Conservation (phyloP, 139 green algal species). For the Chlorella sp. region DNA sequence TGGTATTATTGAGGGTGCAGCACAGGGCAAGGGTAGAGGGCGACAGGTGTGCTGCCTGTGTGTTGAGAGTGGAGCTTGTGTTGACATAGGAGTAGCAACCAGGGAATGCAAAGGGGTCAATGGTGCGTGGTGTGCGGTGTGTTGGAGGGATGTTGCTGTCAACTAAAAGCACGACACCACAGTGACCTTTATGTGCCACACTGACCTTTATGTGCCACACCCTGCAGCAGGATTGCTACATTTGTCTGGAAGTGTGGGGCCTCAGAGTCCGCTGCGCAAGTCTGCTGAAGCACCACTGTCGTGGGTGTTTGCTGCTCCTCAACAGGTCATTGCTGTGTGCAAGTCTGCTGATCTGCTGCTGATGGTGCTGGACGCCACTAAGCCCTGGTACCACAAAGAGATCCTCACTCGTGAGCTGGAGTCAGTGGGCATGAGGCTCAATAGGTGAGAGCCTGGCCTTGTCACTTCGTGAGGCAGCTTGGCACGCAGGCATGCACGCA, state of each 20-base stretch:
- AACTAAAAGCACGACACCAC: no score
- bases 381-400: conserved; percentile 82
- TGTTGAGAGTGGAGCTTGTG: neutral
- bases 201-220: no score
- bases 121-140: neutral
- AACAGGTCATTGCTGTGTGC: conserved; percentile 95
- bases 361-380: conserved; percentile 99
- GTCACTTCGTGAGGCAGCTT: neutral
- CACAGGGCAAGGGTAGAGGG: conserved; percentile 89
- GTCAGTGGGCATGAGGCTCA: conserved; percentile 90
- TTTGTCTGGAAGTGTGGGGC: no score
- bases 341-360: conserved; percentile 96
- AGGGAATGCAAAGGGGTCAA: no score
- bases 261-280: no score
- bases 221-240: no score
- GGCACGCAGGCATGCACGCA: conserved; percentile 6
- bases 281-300: no score
- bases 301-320: no score
- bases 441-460: conserved; percentile 43
- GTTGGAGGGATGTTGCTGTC: no score
- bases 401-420: conserved; percentile 97
- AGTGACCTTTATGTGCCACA: no score
- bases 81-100: neutral
- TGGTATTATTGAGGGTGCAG: conserved; percentile 98
- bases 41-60: conserved; percentile 51